Percentiles rank a stretch among this genome's conserved stretches.
Evolutionary conservation across 257 asterid genomes (phyloP).

Genomic region (Solanum paucissectum): DNA sequence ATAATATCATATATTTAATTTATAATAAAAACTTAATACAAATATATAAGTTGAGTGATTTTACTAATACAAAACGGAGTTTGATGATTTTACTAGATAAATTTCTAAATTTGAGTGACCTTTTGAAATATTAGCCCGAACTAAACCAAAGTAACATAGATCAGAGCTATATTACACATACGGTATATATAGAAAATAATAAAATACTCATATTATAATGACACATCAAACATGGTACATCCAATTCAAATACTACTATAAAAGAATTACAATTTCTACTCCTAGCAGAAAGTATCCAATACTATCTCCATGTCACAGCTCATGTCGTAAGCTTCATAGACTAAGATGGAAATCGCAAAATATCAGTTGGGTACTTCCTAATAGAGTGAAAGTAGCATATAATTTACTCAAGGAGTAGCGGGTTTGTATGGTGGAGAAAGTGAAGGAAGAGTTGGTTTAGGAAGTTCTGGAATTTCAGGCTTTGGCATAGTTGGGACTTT

Average conservation of each 20-base stretch:
- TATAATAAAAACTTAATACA: no score
- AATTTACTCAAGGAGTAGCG: not conserved
- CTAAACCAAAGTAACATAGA: not conserved
- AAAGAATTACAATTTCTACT: not conserved
- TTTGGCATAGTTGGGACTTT: not conserved
- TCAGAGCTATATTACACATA: not conserved
- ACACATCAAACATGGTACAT: not conserved
- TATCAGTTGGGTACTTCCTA: not conserved
- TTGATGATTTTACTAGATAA: not conserved
- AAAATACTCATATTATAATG: not conserved
- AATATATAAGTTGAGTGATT: not conserved
- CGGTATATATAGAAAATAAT: not conserved
- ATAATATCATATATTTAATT: no score
- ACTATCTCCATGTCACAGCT: not conserved
- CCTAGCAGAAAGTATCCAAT: not conserved
- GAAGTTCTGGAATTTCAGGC: not conserved
- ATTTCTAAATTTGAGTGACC: no score
- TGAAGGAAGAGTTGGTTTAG: not conserved
- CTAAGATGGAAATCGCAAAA: not conserved
- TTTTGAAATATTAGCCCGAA: not conserved
- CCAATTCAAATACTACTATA: not conserved
- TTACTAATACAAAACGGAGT: no score
- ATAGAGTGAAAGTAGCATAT: not conserved
- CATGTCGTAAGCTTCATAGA: not conserved
- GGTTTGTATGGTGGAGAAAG: not conserved